phyloP scores from a whole-genome alignment of 2,329 filamentous ascomycete genomes.

The Trichoderma lentiforme region DNA sequence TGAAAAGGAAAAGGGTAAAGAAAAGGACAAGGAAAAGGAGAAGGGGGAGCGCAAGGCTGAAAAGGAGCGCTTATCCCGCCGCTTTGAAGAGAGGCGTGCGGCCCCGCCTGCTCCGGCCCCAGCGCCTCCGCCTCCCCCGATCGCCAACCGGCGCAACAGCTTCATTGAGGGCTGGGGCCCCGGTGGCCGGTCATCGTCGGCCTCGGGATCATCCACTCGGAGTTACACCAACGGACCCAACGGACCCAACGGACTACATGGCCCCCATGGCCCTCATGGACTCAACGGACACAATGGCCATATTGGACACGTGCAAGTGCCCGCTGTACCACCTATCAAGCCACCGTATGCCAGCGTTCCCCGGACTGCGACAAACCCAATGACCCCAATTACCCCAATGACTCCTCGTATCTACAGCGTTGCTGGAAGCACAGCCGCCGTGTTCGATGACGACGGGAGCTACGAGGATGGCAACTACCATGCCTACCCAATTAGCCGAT shows the following conservation, averaged over 20 bases:
- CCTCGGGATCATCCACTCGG: slow-evolving; percentile 26
- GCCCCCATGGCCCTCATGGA: slow-evolving; percentile 21
- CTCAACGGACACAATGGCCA: slow-evolving; percentile 26
- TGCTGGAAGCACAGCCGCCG: slow-evolving; percentile 17
- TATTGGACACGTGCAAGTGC: slow-evolving; percentile 28
- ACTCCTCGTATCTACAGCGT: slow-evolving; percentile 28
- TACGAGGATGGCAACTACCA: slow-evolving; percentile 38
- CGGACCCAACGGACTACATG: background rate
- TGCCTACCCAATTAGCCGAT: slow-evolving; percentile 33
- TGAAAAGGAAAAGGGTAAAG: slow-evolving; percentile 24
- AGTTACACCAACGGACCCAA: slow-evolving; percentile 28
- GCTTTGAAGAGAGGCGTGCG: slow-evolving; percentile 36
- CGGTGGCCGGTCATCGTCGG: slow-evolving; percentile 30
- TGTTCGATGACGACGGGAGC: slow-evolving; percentile 24
- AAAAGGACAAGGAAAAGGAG: slow-evolving; percentile 29
- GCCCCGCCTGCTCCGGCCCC: slow-evolving; percentile 2
- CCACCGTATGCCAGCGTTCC: slow-evolving; percentile 30
- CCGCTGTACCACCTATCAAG: slow-evolving; percentile 24
- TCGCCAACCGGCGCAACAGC: slow-evolving; percentile 30
- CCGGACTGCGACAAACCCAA: slow-evolving; percentile 23
- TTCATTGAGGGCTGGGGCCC: slow-evolving; percentile 36
- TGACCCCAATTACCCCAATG: slow-evolving; percentile 14
- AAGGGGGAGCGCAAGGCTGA: slow-evolving; percentile 32
- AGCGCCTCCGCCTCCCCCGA: slow-evolving; percentile 19
- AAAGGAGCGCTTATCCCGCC: slow-evolving; percentile 37